Base-by-base conservation (phyloP, 768 basidiomycete genomes). In the Naganishia randhawae region DNA sequence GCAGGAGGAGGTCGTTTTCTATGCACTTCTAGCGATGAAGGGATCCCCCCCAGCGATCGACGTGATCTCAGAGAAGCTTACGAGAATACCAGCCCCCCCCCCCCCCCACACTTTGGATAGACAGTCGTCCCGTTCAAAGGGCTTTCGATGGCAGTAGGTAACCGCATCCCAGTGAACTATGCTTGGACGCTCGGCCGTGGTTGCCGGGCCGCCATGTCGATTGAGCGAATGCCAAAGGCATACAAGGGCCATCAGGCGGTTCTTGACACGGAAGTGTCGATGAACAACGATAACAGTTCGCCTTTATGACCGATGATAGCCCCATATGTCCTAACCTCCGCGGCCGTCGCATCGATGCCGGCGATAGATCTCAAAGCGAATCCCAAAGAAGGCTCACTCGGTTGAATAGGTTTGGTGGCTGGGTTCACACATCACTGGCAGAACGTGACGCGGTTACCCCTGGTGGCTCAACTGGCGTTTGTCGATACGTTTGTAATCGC, bases 261-360 rank as follows among this genome's bases (percentile, higher is more conserved):
- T 48, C 45, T 48, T 3, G 25, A 7, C 3, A 13, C n/a, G 45
- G 45, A 48, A 48, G 45, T 6, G n/a, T 22, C 45, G 6, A 22
- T 6, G 25, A 6, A 48, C 7, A 48, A 22, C 45, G 45, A n/a
- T n/a, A n/a, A n/a, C 19, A 48, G 19, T 3, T 22, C n/a, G 45
- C 45, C 45, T 48, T 48, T 48, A 48, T n/a, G n/a, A 48, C 45
- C 45, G 45, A 48, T 48, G 45, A 48, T 48, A 22, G 45, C 45
- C 45, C 19, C n/a, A n/a, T 48, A 22, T 48, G 19, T 48, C 45
- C 19, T 48, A 48, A 48, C 19, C 45, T 42, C 6, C 7, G n/a
- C n/a, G 45, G 19, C n/a, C 45, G 19, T n/a, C 45, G 45, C 45
- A n/a, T n/a, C n/a, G n/a, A n/a, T 48, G 45, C 45, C 45, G 45